Evolutionary conservation across 106 monocot species (phyloP), one percentile per base, ranked within the genome.

Genomic region (Dioscorea alata): DNA sequence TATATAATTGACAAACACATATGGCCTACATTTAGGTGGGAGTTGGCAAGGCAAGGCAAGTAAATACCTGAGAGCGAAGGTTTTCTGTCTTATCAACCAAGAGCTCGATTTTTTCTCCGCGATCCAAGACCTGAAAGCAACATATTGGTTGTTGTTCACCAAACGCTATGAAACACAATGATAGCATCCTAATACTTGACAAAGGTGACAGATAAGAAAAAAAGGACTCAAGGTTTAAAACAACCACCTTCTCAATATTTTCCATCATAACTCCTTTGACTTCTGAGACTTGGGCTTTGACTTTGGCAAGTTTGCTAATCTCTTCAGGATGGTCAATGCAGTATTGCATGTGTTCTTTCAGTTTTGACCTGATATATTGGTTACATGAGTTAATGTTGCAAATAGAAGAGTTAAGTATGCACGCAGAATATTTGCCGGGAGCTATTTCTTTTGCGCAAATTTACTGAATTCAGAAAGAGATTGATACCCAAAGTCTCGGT

Each of bases 331-430:
- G 88, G 17, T 92, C 88, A 50, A 83, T 70, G 69, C 88, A 88
- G 28, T 92, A 92, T 75, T 85, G 82, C 92, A 92, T 92, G 58
- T 92, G 88, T 51, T 83, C 85, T 73, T 92, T 92, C 66, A 92
- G 78, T 74, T 92, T 92, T 23, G 92, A 65, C 65, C 91, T 92
- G 42, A 42, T 6, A 6, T 5, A 42, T 42, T 42, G 42, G 42
- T 42, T 6, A 54, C 42, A 42, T 42, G 6, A 10, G 42, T 42
- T 1, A 54, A 54, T 54, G 54, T 16, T 54, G 0, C 19, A 54
- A 13, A 19, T 2, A 18, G 1, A 13, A 54, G 19, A 49, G 21
- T 17, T 54, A 33, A 21, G 33, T 3, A 42, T 5, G 0, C 42
- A 42, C 42, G 0, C 42, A 42, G 10, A 8, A 42, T 42, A 42